Conservation (phyloP, 441 rosid genomes). For the Heliophila coronopifolia region DNA sequence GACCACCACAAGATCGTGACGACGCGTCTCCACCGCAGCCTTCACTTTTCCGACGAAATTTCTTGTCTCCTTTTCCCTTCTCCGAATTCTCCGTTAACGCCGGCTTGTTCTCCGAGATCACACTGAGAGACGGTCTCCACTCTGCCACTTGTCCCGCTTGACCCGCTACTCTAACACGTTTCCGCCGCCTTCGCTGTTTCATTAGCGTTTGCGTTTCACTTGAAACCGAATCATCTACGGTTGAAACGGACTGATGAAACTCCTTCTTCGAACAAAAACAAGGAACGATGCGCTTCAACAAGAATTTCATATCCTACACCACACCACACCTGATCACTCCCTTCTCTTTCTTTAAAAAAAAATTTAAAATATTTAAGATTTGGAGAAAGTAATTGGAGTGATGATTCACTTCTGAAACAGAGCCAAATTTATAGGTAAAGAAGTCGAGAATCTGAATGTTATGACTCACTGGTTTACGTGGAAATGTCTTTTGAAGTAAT, state of each 20-base stretch:
- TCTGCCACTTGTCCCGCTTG: slow-evolving; percentile 23
- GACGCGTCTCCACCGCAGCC: slow-evolving; percentile 2
- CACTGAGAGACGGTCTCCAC: slow-evolving; percentile 56
- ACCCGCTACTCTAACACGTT: slow-evolving; percentile 32
- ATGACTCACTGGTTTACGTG: too few relatives aligned
- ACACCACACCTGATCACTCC: slow-evolving; percentile 9
- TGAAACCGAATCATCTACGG: slow-evolving; percentile 10
- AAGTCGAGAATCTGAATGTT: too few relatives aligned
- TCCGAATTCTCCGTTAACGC: slow-evolving; percentile 19
- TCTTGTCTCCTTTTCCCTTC: slow-evolving; percentile 18
- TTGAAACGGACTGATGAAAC: neutral
- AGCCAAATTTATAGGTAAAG: too few relatives aligned
- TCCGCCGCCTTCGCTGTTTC: slow-evolving; percentile 27
- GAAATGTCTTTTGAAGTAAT: too few relatives aligned
- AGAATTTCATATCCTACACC: slow-evolving; percentile 25
- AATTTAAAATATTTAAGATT: too few relatives aligned
- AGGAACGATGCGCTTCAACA: slow-evolving; percentile 26
- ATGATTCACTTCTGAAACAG: too few relatives aligned
- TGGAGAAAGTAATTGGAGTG: too few relatives aligned
- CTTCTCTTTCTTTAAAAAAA: neutral
- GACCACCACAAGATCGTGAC: slow-evolving; percentile 28
- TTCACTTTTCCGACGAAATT: slow-evolving; percentile 34
- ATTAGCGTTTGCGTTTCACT: slow-evolving; percentile 32
- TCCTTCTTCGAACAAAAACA: slow-evolving; percentile 35
- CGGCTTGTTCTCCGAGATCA: slow-evolving; percentile 51